These are phyloP conservation scores for Pyrenophora tritici-repentis DNA, from an alignment of 2,329 filamentous ascomycete species.

Conservation along the genomic window DNA sequence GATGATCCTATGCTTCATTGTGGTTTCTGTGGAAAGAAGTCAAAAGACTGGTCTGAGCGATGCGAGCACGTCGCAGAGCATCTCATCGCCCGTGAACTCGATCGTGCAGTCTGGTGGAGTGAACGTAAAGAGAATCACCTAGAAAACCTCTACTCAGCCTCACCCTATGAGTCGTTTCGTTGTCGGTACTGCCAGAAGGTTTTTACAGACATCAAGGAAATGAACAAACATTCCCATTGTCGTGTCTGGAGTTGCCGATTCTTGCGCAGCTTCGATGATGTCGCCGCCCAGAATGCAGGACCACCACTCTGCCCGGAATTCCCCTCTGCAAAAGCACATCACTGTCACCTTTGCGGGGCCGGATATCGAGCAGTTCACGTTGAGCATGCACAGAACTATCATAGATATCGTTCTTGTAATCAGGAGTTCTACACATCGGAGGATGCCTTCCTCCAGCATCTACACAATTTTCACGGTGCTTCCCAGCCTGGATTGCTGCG, in stretches of 20 bases:
- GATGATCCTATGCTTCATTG: conserved; percentile 46
- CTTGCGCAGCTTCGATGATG: conserved; percentile 39
- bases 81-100: conserved; percentile 34
- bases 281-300: conserved; percentile 39
- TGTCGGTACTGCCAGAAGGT: conserved; percentile 44
- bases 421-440: conserved; percentile 43
- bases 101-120: conserved; percentile 41
- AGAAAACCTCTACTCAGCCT: conserved; percentile 37
- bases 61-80: conserved; percentile 44
- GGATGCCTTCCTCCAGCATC: conserved; percentile 41
- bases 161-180: conserved; percentile 38
- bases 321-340: conserved; percentile 42
- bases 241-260: conserved; percentile 46
- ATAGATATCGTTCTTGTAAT: conserved; percentile 41
- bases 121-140: conserved; percentile 40
- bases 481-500: conserved; percentile 33
- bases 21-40: conserved; percentile 42
- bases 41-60: conserved; percentile 39
- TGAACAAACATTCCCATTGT: conserved; percentile 43
- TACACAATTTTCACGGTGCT: conserved; percentile 41
- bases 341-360: conserved; percentile 44
- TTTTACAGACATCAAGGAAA: conserved; percentile 36
- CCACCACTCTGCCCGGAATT: conserved; percentile 42
- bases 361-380: conserved; percentile 40
- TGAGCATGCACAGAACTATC: conserved; percentile 42